phyloP scores from a whole-genome alignment of 176 grass and related monocot genomes.

The Rhynchospora tenuis region DNA sequence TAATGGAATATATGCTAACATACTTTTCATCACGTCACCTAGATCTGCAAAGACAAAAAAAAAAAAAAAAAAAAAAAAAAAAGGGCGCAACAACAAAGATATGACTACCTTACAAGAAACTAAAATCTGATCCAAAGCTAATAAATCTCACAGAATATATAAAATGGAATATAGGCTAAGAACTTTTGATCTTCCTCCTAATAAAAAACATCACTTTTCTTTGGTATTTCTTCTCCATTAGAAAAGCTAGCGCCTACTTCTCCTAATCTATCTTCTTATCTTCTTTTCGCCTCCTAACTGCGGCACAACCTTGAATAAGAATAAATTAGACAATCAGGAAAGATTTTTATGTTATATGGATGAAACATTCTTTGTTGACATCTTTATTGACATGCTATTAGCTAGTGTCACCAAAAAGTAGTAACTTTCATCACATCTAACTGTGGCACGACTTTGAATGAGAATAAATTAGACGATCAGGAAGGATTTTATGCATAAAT shows the following conservation, averaged over 20 bases:
- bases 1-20: not conserved
- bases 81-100: not conserved
- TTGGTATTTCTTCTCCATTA: not conserved
- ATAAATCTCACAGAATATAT: not conserved
- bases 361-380: no score
- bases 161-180: not conserved
- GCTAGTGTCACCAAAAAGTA: no score
- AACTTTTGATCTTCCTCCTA: not conserved
- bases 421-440: no score
- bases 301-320: conserved; percentile 19
- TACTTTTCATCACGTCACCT: not conserved
- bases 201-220: not conserved
- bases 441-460: conserved; percentile 21
- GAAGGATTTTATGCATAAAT: no score
- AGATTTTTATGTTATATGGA: not conserved
- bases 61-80: not conserved
- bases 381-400: no score
- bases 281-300: conserved; percentile 19
- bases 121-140: not conserved
- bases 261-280: conserved; percentile 4
- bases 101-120: not conserved
- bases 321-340: not conserved
- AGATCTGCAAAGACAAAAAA: not conserved
- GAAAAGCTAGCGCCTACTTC: not conserved
- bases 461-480: not conserved